A percentile compares a stretch with the other conserved stretches of the same genome.
Evolutionary conservation across 192 early-diverging fungal species (phyloP).

Genomic region (Thamnidium elegans): DNA sequence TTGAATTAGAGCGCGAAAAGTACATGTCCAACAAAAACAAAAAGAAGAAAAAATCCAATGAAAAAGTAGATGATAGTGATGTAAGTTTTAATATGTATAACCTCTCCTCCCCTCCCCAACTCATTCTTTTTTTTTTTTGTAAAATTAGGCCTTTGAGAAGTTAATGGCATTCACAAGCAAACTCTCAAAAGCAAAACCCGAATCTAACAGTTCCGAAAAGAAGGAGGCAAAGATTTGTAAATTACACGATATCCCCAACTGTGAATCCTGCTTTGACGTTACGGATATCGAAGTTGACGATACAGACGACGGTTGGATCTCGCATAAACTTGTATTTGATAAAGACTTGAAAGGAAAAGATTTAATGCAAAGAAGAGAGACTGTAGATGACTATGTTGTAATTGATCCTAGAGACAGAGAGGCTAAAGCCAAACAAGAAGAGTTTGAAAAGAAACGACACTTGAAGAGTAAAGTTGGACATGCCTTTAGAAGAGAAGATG

Average conservation of each 20-base stretch:
- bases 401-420: slow-evolving; percentile 58
- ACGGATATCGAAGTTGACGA: slow-evolving; percentile 43
- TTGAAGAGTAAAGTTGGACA: slow-evolving; percentile 14
- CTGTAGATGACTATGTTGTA: slow-evolving; percentile 63
- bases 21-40: slow-evolving; percentile 34
- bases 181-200: slow-evolving; percentile 25
- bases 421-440: slow-evolving; percentile 19
- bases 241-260: slow-evolving; percentile 67
- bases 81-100: slow-evolving; percentile 19
- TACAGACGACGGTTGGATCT: slow-evolving; percentile 69
- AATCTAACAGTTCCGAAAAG: slow-evolving; percentile 20
- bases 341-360: slow-evolving; percentile 66
- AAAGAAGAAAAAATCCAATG: slow-evolving; percentile 18
- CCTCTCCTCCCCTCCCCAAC: no score
- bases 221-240: slow-evolving; percentile 52
- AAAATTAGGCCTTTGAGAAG: slow-evolving; percentile 46
- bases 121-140: no score
- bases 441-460: slow-evolving; percentile 12
- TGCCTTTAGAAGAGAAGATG: slow-evolving; percentile 9
- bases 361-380: slow-evolving; percentile 49
- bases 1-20: slow-evolving; percentile 48
- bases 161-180: slow-evolving; percentile 60
- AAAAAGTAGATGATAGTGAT: slow-evolving; percentile 31
- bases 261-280: slow-evolving; percentile 65
- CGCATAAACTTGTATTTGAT: slow-evolving; percentile 71